These are phyloP conservation scores for Benincasa hispida DNA, from an alignment of 306 rosid species.

Conservation along the genomic window DNA sequence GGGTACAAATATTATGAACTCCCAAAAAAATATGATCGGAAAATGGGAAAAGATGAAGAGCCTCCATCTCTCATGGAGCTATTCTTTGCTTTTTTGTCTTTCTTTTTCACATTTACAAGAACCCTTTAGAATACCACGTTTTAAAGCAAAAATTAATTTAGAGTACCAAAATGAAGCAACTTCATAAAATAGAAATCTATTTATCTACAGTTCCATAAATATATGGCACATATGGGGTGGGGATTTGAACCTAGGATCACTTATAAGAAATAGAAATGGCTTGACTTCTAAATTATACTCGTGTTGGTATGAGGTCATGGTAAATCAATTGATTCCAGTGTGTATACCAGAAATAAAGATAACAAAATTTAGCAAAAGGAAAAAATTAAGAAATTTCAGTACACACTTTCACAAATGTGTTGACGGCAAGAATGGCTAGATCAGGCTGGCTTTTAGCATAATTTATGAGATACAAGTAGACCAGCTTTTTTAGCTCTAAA, in stretches of 20 bases:
- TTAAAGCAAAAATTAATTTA: not conserved
- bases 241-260: not conserved
- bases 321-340: not conserved
- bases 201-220: not conserved
- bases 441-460: slow-evolving; percentile 99
- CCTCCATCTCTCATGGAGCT: not conserved
- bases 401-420: slow-evolving; percentile 95
- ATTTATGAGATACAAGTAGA: slow-evolving; percentile 85
- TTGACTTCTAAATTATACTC: not conserved
- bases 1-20: not conserved
- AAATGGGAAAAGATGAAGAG: not conserved
- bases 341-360: not conserved
- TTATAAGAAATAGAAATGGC: not conserved
- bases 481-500: slow-evolving; percentile 94
- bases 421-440: slow-evolving; percentile 93
- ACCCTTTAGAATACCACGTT: not conserved
- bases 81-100: not conserved
- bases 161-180: not conserved
- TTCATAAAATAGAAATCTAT: not conserved
- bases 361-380: not conserved
- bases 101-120: not conserved
- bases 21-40: not conserved
- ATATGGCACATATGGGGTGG: not conserved
- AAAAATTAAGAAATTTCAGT: not conserved
- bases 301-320: not conserved